Evolutionary conservation across 345 rosid genomes (phyloP), one percentile per base, ranked within the genome.

Genomic region (Turritis glabra): DNA sequence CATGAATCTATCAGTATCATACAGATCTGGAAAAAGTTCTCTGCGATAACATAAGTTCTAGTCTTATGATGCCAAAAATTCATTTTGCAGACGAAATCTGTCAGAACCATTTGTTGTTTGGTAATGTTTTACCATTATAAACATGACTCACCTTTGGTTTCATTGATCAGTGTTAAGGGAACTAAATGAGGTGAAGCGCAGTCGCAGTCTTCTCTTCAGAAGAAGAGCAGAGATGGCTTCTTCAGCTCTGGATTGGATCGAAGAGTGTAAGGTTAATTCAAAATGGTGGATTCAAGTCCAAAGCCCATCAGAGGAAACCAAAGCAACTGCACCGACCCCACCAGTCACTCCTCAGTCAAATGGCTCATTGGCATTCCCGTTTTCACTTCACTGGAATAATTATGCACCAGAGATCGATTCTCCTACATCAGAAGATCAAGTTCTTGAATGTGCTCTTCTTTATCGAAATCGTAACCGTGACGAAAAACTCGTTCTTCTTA

Each of bases 201-300:
- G 14, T 77, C 74, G 77, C 18, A 76, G 84, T 56, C 75, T 82
- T 64, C 70, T 89, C 25, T 89, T 79, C 63, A 78, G 86, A 78
- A 86, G 91, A 67, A 79, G 35, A 59, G 56, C 83, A 26, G 89
- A 89, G 73, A 87, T 82, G 4, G 80, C 71, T 58, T 80, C 90
- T 2, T 81, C 88, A 32, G 88, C 70, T 32, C 69, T 90, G 43
- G 88, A 88, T 58, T 95, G 99, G 99, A 84, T 95, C 46, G 94
- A 92, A 80, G 84, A 86, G 37, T 86, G 88, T 74, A 79, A 84
- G 87, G 62, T 69, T 58, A 83, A 87, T 76, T 74, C 85, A n/a
- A 77, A 81, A 51, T 86, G 97, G 92, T 95, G 98, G 98, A 83
- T 95, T 72, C 87, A 88, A 64, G 60, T 92, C 23, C 97, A 92